These are phyloP conservation scores for Fusarium tricinctum DNA, from an alignment of 2,329 filamentous ascomycete species.

Conservation along the genomic window DNA sequence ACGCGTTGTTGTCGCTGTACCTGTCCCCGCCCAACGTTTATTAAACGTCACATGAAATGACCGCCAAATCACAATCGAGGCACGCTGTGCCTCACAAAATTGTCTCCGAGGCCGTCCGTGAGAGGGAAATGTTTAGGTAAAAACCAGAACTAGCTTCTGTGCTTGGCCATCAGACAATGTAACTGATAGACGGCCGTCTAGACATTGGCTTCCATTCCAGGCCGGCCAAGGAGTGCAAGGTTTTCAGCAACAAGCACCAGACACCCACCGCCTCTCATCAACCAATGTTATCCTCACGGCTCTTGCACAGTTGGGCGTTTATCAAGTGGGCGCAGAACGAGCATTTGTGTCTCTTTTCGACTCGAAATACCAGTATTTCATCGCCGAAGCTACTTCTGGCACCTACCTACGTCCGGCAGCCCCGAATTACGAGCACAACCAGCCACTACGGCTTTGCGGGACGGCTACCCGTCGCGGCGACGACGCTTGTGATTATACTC, in stretches of 20 bases:
- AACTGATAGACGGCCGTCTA: too few species aligned
- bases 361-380: not conserved
- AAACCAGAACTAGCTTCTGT: not conserved
- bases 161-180: too few species aligned
- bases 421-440: not conserved
- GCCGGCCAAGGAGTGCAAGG: not conserved
- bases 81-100: not conserved
- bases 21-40: too few species aligned
- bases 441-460: not conserved
- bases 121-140: not conserved
- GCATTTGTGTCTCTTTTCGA: conserved; percentile 9
- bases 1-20: too few species aligned
- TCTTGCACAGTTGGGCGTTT: not conserved
- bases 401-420: not conserved
- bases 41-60: not conserved
- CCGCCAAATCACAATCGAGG: not conserved
- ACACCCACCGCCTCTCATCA: not conserved
- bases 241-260: not conserved
- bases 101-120: not conserved
- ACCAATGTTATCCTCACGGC: not conserved
- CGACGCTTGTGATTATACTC: conserved; percentile 1
- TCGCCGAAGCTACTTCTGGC: conserved; percentile 3
- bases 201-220: not conserved
- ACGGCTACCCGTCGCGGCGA: not conserved
- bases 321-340: conserved; percentile 9